phyloP scores from a whole-genome alignment of 2,329 filamentous ascomycete genomes.

The Verticillium tricorpus region DNA sequence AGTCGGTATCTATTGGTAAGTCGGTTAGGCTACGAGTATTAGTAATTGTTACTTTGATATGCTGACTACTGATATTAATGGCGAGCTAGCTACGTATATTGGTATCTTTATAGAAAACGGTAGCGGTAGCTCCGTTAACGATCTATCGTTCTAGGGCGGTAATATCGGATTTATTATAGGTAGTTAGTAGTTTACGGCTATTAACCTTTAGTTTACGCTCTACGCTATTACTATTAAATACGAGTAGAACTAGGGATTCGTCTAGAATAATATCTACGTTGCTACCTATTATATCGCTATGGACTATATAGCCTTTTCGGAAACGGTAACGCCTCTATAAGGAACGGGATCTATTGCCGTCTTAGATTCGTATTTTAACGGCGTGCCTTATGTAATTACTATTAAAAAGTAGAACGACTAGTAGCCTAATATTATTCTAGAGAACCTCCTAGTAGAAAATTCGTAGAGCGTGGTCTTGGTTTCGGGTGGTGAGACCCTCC shows the following conservation, averaged over 20 bases:
- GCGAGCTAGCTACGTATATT: neutral
- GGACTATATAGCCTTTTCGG: conserved; percentile 23
- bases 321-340: conserved; percentile 20
- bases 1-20: too few relatives aligned
- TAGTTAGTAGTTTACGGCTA: conserved; percentile 63
- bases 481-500: too few relatives aligned
- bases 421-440: too few relatives aligned
- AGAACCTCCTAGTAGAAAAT: too few relatives aligned
- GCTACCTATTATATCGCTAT: conserved; percentile 16
- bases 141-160: conserved; percentile 59
- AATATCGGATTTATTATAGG: conserved; percentile 52
- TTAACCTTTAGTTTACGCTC: conserved; percentile 57
- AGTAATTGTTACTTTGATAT: too few relatives aligned
- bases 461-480: too few relatives aligned
- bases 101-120: conserved; percentile 26
- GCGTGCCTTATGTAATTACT: too few relatives aligned
- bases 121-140: conserved; percentile 40
- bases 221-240: conserved; percentile 59
- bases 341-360: conserved; percentile 10
- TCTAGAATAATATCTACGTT: conserved; percentile 42
- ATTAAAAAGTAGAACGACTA: too few relatives aligned
- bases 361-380: too few relatives aligned
- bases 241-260: conserved; percentile 67
- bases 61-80: too few relatives aligned
- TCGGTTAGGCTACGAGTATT: too few relatives aligned